Base-by-base conservation (phyloP, 1,284 basidiomycete species). In the Tetrapyrgos nigripes region DNA sequence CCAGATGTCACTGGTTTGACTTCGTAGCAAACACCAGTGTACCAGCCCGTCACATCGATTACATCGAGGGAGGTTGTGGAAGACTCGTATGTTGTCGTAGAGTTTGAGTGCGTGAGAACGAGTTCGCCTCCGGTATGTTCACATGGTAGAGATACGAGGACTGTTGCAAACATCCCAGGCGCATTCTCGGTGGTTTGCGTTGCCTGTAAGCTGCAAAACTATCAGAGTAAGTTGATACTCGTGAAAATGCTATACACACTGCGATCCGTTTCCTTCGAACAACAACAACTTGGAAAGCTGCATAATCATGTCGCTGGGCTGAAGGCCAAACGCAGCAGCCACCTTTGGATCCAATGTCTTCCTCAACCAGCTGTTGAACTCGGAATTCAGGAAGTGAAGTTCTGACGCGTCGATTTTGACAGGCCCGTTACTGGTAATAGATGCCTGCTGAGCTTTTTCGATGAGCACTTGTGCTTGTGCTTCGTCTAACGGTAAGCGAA, bases 221-320 rank as follows among this genome's bases (percentile, higher is more conserved):
- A n/a, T n/a, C n/a, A n/a, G n/a, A n/a, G n/a, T n/a, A n/a, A n/a
- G n/a, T n/a, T n/a, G n/a, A n/a, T n/a, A n/a, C n/a, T n/a, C n/a
- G n/a, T n/a, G n/a, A n/a, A n/a, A n/a, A n/a, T n/a, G n/a, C n/a
- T n/a, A n/a, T n/a, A n/a, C n/a, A n/a, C n/a, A n/a, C n/a, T n/a
- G n/a, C n/a, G n/a, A n/a, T n/a, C n/a, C n/a, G n/a, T n/a, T n/a
- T n/a, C n/a, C n/a, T n/a, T 82, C 77, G 51, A 81, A 81, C 1
- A 83, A 63, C 1, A 82, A 64, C 3, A 83, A 65, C 59, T 81
- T 82, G 64, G 81, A 77, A 6, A 80, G 61, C 57, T 82, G 75
- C 57, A 69, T 70, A 6, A 74, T 73, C 2, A 66, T 28, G 53
- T 33, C 64, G 61, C 2, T 57, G 52, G n/a, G 62, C 52, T 19